Percentiles rank a stretch among this genome's conserved stretches.
These are phyloP conservation scores for Clohesyomyces aquaticus DNA, from an alignment of 495 filamentous ascomycete species.

Conservation along the genomic window DNA sequence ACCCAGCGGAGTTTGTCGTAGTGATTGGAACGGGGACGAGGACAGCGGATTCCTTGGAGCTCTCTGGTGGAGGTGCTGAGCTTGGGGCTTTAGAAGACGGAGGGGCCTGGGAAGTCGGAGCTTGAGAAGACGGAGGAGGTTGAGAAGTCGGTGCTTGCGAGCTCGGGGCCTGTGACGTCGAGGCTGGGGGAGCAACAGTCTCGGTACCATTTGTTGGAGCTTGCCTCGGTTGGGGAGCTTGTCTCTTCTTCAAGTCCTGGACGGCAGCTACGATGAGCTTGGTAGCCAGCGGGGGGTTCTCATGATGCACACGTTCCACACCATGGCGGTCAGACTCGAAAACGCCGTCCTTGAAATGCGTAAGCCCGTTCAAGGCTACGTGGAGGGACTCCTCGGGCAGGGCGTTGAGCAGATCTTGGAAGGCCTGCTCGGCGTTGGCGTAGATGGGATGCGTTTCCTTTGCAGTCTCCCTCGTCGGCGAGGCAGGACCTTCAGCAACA, in stretches of 20 bases:
- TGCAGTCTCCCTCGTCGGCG: conserved; percentile 25
- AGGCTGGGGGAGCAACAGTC: conserved; percentile 3
- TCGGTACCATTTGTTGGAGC: conserved; percentile 22
- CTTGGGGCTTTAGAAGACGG: too few relatives aligned
- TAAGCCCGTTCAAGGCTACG: conserved; percentile 48
- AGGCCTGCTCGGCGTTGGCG: conserved; percentile 32
- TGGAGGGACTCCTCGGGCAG: conserved; percentile 50
- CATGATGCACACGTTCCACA: conserved; percentile 50
- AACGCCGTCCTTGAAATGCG: conserved; percentile 53
- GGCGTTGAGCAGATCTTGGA: conserved; percentile 50
- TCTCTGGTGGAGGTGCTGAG: conserved; percentile 18
- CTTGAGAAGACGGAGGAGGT: too few relatives aligned
- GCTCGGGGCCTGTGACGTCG: conserved; percentile 3
- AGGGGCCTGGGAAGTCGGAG: too few relatives aligned
- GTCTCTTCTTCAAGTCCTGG: conserved; percentile 44
- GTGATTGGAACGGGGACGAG: conserved; percentile 40
- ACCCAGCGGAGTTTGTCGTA: conserved; percentile 23
- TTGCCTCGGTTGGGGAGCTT: too few relatives aligned
- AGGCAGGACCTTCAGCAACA: conserved; percentile 11
- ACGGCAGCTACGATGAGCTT: conserved; percentile 45
- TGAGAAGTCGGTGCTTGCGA: not conserved
- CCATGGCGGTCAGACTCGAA: conserved; percentile 50
- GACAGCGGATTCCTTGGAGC: conserved; percentile 16
- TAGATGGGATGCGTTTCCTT: conserved; percentile 24
- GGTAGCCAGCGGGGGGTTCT: conserved; percentile 52